phyloP scores from a whole-genome alignment of 345 rosid genomes.

The Rhizophora apiculata region DNA sequence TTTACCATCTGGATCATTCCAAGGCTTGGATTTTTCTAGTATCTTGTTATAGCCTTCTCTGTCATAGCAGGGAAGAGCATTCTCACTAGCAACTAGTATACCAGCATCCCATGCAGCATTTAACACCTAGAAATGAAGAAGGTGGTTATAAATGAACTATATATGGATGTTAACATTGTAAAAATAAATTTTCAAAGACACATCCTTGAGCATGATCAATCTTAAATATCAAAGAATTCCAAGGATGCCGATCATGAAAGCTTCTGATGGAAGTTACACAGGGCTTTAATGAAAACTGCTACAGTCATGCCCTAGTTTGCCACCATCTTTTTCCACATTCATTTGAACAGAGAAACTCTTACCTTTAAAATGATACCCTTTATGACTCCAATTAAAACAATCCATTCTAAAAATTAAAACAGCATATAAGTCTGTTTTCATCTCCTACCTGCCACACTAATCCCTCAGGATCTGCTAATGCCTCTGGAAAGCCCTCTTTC shows the following conservation, averaged over 20 bases:
- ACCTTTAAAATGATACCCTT: neutral
- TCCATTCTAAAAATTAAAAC: neutral
- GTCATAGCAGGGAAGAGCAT: slow-evolving; percentile 69
- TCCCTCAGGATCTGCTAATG: slow-evolving; percentile 75
- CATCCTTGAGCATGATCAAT: neutral
- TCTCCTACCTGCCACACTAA: slow-evolving; percentile 78
- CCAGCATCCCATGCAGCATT: slow-evolving; percentile 86
- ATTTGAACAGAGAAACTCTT: neutral
- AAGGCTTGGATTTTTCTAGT: slow-evolving; percentile 63
- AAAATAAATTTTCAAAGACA: neutral
- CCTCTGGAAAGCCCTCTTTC: slow-evolving; percentile 51
- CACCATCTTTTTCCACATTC: neutral
- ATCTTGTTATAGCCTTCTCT: slow-evolving; percentile 66
- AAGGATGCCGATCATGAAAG: neutral
- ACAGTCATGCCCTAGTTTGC: neutral
- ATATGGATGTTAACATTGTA: neutral
- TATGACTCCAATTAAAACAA: neutral
- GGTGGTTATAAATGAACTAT: neutral
- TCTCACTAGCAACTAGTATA: slow-evolving; percentile 67
- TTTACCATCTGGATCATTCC: slow-evolving; percentile 74
- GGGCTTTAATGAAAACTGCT: neutral
- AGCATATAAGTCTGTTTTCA: neutral
- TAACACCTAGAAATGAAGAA: slow-evolving; percentile 48
- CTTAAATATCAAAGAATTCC: neutral
- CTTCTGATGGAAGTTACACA: neutral